phyloP scores from a whole-genome alignment of 2,329 filamentous ascomycete genomes.

The Leptodontidium sp. region DNA sequence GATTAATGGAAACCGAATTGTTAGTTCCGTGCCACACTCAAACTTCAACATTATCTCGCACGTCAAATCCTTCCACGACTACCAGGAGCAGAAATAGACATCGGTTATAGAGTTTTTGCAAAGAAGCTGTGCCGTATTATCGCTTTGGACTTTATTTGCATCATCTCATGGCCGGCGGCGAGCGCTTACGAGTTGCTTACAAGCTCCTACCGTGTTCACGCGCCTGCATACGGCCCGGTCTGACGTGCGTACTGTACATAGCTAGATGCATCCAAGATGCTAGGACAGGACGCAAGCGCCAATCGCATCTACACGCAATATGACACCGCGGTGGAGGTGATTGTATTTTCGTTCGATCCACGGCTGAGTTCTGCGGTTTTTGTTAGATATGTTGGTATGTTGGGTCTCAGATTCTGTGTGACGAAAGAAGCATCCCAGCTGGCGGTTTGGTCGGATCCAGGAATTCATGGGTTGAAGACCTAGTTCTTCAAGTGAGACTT shows the following conservation, averaged over 20 bases:
- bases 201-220: not conserved
- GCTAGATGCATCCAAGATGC: not conserved
- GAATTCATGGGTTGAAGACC: too few species aligned
- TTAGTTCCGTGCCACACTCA: not conserved
- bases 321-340: not conserved
- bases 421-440: not conserved
- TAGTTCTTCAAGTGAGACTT: not conserved
- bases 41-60: not conserved
- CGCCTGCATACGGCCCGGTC: slow-evolving; percentile 4
- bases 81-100: not conserved
- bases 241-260: slow-evolving; percentile 7
- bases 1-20: too few species aligned
- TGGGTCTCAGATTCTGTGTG: not conserved
- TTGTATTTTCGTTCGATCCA: not conserved
- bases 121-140: not conserved
- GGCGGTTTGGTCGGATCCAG: not conserved
- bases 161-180: not conserved
- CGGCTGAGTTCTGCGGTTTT: not conserved
- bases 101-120: not conserved
- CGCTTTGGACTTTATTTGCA: not conserved
- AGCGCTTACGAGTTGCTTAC: slow-evolving; percentile 11
- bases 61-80: not conserved
- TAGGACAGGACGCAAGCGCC: not conserved
- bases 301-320: not conserved
- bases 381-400: not conserved